Conservation (phyloP, 2,329 filamentous ascomycete species). For the Trichoderma harzianum region DNA sequence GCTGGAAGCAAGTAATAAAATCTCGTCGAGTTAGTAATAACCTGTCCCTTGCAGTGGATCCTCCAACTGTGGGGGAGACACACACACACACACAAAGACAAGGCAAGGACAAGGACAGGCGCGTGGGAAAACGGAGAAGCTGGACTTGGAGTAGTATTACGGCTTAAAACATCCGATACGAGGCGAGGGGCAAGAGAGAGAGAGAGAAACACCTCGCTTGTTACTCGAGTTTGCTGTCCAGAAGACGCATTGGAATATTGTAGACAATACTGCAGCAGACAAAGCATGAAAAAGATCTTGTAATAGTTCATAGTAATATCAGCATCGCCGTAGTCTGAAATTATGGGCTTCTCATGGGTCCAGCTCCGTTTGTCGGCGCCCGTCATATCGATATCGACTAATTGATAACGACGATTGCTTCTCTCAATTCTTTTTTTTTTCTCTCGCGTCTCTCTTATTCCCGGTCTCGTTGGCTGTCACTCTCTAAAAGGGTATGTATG, state of each 20-base stretch:
- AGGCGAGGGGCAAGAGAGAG: not conserved
- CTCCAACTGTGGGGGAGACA: not conserved
- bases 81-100: not conserved
- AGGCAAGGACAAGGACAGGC: not conserved
- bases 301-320: not conserved
- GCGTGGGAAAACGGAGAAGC: not conserved
- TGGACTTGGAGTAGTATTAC: not conserved
- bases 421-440: not conserved
- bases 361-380: constrained; percentile 10
- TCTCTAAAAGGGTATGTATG: not conserved
- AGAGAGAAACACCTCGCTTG: not conserved
- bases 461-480: not conserved
- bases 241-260: too few species aligned
- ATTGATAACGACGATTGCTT: constrained; percentile 1
- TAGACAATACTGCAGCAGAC: too few species aligned
- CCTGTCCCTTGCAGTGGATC: not conserved
- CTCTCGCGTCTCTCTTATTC: not conserved
- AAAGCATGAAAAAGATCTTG: not conserved
- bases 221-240: not conserved
- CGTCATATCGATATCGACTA: not conserved
- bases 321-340: not conserved
- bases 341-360: not conserved
- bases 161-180: not conserved
- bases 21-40: constrained; percentile 7
- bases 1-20: not conserved